Evolutionary conservation across 257 asterid species (phyloP).

Genomic region (Solanum gandarillasii): DNA sequence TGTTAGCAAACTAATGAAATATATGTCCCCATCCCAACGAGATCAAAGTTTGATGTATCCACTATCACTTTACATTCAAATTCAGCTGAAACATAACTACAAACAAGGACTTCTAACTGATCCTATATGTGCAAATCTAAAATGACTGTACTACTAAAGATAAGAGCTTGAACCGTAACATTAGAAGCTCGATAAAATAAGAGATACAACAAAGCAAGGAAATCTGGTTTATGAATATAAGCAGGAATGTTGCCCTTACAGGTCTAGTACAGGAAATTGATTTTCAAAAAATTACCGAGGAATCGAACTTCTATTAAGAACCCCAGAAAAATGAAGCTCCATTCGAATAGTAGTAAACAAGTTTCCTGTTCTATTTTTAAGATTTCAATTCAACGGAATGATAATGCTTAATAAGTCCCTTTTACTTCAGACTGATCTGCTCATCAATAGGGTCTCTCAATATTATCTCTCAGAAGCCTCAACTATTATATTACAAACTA

Average conservation of each 20-base stretch:
- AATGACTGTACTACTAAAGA: no score
- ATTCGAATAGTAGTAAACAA: not conserved
- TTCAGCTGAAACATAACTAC: no score
- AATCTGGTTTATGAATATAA: not conserved
- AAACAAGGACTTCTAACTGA: no score
- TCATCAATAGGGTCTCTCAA: not conserved
- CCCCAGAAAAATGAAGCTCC: not conserved
- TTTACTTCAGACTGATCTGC: not conserved
- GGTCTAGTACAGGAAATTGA: not conserved
- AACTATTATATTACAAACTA: not conserved
- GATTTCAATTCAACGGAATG: not conserved
- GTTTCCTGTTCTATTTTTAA: not conserved
- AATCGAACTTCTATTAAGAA: not conserved
- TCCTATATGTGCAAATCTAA: no score
- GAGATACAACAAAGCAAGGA: not conserved
- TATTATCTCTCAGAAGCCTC: not conserved
- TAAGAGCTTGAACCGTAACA: no score
- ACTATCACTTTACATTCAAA: no score
- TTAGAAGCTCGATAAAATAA: no score
- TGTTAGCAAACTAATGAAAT: no score
- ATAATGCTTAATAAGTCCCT: not conserved
- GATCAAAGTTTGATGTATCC: no score
- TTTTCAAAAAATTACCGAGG: not conserved
- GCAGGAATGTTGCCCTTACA: not conserved
- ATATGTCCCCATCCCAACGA: no score